Conservation (phyloP, 78 protist genomes). For the Mantamonas sphyraenae region DNA sequence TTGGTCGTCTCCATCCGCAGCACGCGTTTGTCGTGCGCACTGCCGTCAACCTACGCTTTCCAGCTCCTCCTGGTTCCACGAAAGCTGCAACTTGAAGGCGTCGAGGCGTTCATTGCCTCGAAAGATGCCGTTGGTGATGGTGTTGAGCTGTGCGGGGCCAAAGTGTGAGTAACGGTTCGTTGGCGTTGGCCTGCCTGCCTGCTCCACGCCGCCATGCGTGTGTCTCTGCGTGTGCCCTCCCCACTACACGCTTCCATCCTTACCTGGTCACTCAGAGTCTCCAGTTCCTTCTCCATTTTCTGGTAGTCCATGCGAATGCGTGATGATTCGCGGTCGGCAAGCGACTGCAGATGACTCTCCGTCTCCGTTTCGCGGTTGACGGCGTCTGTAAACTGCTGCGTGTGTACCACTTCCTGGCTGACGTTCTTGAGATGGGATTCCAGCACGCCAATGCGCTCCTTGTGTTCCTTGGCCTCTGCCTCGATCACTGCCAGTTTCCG, state of each 20-base stretch:
- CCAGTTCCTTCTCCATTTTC: no score
- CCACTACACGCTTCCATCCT: no score
- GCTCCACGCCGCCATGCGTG: no score
- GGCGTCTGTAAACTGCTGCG: conserved; percentile 45
- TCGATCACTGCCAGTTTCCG: neutral
- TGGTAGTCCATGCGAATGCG: no score
- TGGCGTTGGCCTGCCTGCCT: no score
- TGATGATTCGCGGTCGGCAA: conserved; percentile 53
- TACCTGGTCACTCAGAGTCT: neutral
- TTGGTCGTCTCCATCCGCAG: no score
- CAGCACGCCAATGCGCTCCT: conserved; percentile 29
- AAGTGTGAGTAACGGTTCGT: no score
- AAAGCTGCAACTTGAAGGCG: conserved; percentile 37
- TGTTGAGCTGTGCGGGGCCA: conserved; percentile 15
- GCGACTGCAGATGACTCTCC: conserved; percentile 46
- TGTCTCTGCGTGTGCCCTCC: no score
- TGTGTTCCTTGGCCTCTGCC: conserved; percentile 12
- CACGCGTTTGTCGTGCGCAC: no score
- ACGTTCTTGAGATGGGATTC: conserved; percentile 50
- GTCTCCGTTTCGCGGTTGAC: conserved; percentile 41
- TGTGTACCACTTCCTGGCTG: conserved; percentile 18
- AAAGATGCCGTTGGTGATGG: conserved; percentile 43
- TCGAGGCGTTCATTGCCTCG: conserved; percentile 57
- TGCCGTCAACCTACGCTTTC: no score
- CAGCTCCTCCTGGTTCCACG: conserved; percentile 54